These are phyloP conservation scores for Vigna nakashimae DNA, from an alignment of 306 rosid genomes.

Conservation along the genomic window DNA sequence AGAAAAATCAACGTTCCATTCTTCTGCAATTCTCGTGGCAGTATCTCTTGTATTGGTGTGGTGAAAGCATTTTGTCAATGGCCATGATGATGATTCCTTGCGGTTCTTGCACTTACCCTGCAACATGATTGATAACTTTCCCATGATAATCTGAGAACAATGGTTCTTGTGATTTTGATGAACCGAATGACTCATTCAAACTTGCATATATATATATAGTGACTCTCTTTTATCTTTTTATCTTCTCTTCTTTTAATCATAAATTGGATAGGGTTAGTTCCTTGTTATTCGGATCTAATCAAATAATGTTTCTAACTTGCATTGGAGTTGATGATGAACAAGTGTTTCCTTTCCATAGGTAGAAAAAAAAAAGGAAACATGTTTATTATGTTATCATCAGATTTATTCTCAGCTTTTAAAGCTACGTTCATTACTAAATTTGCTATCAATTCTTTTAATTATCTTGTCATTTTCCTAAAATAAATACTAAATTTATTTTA, in stretches of 20 bases:
- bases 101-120: not conserved
- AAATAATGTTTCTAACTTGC: too few species aligned
- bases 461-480: too few species aligned
- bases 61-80: not conserved
- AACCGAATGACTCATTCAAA: not conserved
- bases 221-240: not conserved
- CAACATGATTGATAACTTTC: not conserved
- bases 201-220: not conserved
- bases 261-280: not conserved
- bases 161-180: not conserved
- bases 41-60: not conserved
- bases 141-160: not conserved
- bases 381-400: not conserved
- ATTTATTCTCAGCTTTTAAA: not conserved
- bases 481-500: too few species aligned
- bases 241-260: not conserved
- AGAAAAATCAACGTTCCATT: not conserved
- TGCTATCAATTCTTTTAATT: too few species aligned
- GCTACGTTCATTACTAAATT: too few species aligned
- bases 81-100: not conserved
- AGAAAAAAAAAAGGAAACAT: too few species aligned
- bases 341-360: not conserved
- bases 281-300: not conserved
- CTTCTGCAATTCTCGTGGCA: not conserved
- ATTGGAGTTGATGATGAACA: not conserved